Base-by-base conservation (phyloP, 331 rosid species). In the Pyrus hybrid region DNA sequence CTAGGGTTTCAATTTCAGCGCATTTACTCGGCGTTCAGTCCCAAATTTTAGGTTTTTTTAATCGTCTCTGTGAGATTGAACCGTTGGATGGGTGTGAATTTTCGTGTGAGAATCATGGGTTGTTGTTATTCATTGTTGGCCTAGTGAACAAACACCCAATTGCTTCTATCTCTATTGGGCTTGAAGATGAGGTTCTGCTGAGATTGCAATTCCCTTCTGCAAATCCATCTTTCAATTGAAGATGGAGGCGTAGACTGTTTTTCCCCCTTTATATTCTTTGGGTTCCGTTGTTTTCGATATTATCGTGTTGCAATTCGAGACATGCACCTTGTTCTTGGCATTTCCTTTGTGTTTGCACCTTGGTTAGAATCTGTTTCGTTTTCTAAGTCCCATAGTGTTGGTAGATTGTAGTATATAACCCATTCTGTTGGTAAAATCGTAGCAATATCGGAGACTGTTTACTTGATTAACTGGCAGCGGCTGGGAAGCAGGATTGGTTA, bases 1-100 rank as follows among this genome's bases (percentile, higher is more conserved):
- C 66, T 78, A 86, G 97, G 96, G 95, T 88, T 93, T 90, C 86
- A 72, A 57, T 74, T 69, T 73, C 11, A 13, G 76, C 79, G 80
- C 74, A 68, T 76, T 82, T 22, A 83, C 64, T 61, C 32, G 77
- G 76, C 29, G 22, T 76, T 84, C 58, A 57, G 68, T 30, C 79
- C 65, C 82, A 79, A 76, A 80, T 66, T 73, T 41, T 35, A 76
- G 93, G 93, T 82, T 81, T 30, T 25, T 14, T 22, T 8, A 18
- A 17, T 2, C 32, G 20, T 53, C 21, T 54, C 28, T 28, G 57
- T 67, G 65, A 68, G 80, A 83, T 69, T 82, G 80, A 77, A 80
- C 77, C 74, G 69, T 61, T 86, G 68, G 79, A 85, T 78, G 78
- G 84, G 77, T 71, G 80, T 66, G 83, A 78, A 74, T 75, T 70